Base-by-base conservation (phyloP, 768 basidiomycete genomes). In the Cystobasidium ongulense region DNA sequence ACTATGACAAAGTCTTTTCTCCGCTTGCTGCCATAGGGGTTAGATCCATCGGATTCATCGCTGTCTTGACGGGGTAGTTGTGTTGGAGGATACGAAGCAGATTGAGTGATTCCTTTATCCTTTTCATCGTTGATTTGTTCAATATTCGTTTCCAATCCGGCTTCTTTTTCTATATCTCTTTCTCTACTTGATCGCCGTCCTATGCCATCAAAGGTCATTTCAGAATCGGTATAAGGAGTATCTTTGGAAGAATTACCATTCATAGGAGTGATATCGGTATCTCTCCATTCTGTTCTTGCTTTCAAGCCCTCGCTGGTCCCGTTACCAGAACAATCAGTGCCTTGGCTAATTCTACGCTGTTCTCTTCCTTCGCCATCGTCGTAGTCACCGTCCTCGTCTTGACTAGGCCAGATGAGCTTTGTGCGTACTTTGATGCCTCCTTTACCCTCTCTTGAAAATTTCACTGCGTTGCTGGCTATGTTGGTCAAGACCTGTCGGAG, bases 1-100 rank as follows among this genome's bases (percentile, higher is more conserved):
- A 84, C 80, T 36, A 84, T 81, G 17, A 81, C 77, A 39, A 52
- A 71, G 25, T 71, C 52, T n/a, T 54, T 54, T 18, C 54, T 46
- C 21, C 8, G 57, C 18, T 21, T 50, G 7, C 3, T 50, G 57
- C 57, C 33, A 21, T 29, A 59, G 13, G 27, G 13, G 13, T 10
- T 15, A 27, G 57, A 59, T 5, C 11, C 57, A 29, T 59, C 57
- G 23, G 57, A 59, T 27, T 59, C 57, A 35, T 59, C 25, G 21
- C 57, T 59, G 21, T 59, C 33, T 4, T 59, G 8, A 21, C 57
- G 57, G 29, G 25, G 29, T 27, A 59, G 23, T 5, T 11, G 46
- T 3, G 46, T 17, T 7, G 46, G 46, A 50, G 46, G 46, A 21
- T 50, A 21, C 15, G 46, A 50, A 50, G 21, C 46, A 11, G 46